These are phyloP conservation scores for Xylariaceae sp. DNA, from an alignment of 2,329 filamentous ascomycete species.

Conservation along the genomic window DNA sequence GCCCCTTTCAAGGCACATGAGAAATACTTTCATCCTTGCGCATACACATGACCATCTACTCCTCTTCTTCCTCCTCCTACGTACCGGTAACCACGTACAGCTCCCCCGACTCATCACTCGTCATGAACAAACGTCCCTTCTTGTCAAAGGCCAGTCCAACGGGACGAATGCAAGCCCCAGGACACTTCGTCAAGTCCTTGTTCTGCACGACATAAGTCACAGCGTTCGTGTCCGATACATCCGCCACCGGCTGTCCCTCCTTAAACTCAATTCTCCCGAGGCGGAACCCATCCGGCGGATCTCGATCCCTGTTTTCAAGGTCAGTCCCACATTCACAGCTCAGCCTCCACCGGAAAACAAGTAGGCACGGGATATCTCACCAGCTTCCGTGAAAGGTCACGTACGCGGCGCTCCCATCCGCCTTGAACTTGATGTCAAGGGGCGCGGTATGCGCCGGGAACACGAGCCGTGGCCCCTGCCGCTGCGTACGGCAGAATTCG, in stretches of 20 bases:
- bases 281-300: conserved; percentile 14
- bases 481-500: conserved; percentile 29
- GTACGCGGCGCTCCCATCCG: conserved; percentile 54
- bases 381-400: conserved; percentile 71
- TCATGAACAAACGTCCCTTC: conserved; percentile 56
- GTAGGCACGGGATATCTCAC: conserved; percentile 5
- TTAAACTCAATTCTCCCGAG: conserved; percentile 33
- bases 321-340: too few relatives aligned
- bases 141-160: conserved; percentile 52
- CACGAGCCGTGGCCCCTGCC: conserved; percentile 46
- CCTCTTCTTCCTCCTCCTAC: too few relatives aligned
- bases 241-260: conserved; percentile 36
- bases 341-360: too few relatives aligned
- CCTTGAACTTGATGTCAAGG: conserved; percentile 65
- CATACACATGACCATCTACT: too few relatives aligned
- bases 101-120: conserved; percentile 60
- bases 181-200: conserved; percentile 47
- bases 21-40: too few relatives aligned
- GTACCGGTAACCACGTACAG: conserved; percentile 48
- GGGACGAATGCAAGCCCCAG: conserved; percentile 56
- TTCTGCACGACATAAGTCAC: conserved; percentile 55
- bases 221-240: conserved; percentile 45
- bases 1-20: too few relatives aligned
- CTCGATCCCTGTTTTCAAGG: conserved; percentile 9
- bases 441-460: conserved; percentile 49